Base-by-base conservation (phyloP, 805 yeast genomes). In the Limtongia smithiae region DNA sequence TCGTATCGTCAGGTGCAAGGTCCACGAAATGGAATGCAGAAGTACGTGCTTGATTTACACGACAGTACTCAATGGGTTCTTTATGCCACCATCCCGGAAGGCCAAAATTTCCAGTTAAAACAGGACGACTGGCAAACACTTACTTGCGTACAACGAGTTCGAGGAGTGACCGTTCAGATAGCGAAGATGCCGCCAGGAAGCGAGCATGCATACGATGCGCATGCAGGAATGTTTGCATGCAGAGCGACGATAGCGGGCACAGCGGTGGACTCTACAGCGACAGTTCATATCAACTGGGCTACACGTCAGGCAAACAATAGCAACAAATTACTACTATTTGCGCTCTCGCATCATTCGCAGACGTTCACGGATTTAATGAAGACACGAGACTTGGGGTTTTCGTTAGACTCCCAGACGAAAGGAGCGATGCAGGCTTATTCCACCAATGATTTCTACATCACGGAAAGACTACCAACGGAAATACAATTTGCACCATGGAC, bases 11-110 rank as follows among this genome's bases (percentile, higher is more conserved):
- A 66, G 30, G 65, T 60, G 1, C 70, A 71, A 1, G 65, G 70
- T 1, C 68, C 74, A 24, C 61, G 72, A 49, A 47, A 72, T 40
- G 67, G 74, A 15, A 62, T 75, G n/a, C 64, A 68, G 46, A 85
- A 83, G 63, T 85, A 80, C 62, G 66, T 70, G 22, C 71, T 77
- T 3, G 69, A 71, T 4, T 71, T 87, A 46, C 74, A 75, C 57
- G 80, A 81, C 63, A 77, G 73, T 25, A 72, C 73, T 12, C 71
- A 65, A n/a, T 87, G 95, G 93, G 68, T 80, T 14, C 67, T 86
- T 25, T 86, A 83, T 58, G 80, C 79, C n/a, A 72, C 70, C 51
- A 61, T 67, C 22, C 60, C 69, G 42, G 59, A 46, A 25, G 54
- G 54, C 20, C 60, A 51, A 57, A 63, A 36, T 60, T 73, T 57